A percentile compares a stretch with the other conserved stretches of the same genome.
Evolutionary conservation across 495 filamentous ascomycete species (phyloP).

Genomic region (Platismatia glauca): DNA sequence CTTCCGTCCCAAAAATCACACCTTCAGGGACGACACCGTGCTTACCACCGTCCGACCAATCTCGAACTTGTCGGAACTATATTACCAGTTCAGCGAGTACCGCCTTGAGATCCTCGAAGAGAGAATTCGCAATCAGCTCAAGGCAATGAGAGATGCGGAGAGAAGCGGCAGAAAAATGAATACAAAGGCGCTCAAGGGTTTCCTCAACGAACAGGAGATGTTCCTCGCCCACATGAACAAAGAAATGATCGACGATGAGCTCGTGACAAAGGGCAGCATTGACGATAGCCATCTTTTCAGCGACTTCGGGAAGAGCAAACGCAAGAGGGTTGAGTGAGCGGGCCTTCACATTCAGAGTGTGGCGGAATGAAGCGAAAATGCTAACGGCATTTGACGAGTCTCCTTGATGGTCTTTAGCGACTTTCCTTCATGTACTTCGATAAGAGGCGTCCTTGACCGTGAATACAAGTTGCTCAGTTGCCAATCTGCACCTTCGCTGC

Average conservation of each 20-base stretch:
- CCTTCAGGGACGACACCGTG: conserved; percentile 56
- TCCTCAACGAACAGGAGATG: conserved; percentile 42
- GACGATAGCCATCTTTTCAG: conserved; percentile 35
- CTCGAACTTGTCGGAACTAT: conserved; percentile 58
- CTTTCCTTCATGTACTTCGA: background rate
- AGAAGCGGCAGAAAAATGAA: conserved; percentile 35
- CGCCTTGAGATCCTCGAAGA: conserved; percentile 63
- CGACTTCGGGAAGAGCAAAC: conserved; percentile 9
- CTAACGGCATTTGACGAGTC: conserved; percentile 2
- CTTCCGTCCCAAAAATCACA: conserved; percentile 52
- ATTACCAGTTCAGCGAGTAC: conserved; percentile 61
- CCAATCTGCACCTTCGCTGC: background rate
- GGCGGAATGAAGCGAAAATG: background rate
- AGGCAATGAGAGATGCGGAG: conserved; percentile 37
- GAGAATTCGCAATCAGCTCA: conserved; percentile 39
- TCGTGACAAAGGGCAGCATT: conserved; percentile 41
- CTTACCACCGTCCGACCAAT: conserved; percentile 58
- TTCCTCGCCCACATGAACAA: conserved; percentile 49
- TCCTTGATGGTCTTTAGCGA: background rate
- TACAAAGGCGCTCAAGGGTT: conserved; percentile 36
- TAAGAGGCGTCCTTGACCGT: background rate
- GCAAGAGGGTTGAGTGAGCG: conserved; percentile 14
- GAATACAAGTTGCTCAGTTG: background rate
- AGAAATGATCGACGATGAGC: conserved; percentile 47
- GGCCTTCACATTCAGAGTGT: background rate